Evolutionary conservation across 257 asterid genomes (phyloP).

Genomic region (Fraxinus pennsylvanica): DNA sequence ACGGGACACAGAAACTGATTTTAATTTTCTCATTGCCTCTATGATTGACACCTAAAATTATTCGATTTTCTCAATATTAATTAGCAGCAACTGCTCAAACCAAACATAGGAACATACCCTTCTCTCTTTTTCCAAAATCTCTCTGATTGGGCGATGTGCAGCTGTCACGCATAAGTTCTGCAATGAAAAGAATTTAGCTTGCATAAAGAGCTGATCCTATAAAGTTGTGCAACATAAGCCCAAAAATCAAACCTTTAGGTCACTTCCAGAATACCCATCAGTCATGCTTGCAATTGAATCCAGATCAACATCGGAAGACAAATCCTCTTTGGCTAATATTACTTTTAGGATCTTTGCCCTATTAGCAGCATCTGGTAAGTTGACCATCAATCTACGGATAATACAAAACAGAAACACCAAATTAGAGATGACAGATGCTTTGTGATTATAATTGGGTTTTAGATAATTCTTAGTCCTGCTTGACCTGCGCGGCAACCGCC

Average conservation of each 20-base stretch:
- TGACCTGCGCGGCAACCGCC: constrained; percentile 91
- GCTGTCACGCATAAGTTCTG: constrained; percentile 97
- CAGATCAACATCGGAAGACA: constrained; percentile 74
- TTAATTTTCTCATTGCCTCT: neutral
- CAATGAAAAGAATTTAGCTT: constrained; percentile 17
- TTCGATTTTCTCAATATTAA: neutral
- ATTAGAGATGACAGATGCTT: constrained; percentile 4
- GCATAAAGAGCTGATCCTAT: neutral
- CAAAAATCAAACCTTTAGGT: constrained; percentile 67
- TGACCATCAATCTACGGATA: constrained; percentile 76
- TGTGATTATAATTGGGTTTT: neutral
- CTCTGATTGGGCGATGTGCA: constrained; percentile 91
- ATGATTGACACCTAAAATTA: neutral
- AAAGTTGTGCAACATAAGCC: constrained; percentile 15
- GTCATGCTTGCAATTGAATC: constrained; percentile 80
- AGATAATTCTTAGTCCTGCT: constrained; percentile 1
- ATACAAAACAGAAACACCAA: constrained; percentile 15
- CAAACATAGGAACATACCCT: constrained; percentile 44
- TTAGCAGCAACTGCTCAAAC: neutral
- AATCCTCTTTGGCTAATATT: constrained; percentile 83
- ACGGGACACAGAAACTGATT: neutral
- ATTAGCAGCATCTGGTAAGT: constrained; percentile 89
- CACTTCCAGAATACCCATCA: constrained; percentile 97
- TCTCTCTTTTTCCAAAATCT: constrained; percentile 80
- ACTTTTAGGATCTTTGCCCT: constrained; percentile 82